phyloP scores from a whole-genome alignment of 2,329 filamentous ascomycete species.

The Penicillium occitanis region DNA sequence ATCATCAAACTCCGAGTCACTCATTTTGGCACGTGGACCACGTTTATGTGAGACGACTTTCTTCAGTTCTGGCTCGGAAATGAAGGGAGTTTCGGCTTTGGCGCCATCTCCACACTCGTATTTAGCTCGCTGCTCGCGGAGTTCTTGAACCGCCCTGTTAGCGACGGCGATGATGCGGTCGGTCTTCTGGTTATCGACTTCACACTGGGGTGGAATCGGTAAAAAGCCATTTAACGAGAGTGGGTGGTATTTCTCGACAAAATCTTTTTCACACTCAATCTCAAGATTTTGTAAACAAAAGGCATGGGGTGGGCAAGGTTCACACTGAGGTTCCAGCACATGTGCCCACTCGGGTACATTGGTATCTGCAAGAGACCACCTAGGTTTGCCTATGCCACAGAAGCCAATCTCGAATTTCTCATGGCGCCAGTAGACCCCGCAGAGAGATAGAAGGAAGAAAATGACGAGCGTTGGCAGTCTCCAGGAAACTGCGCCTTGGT shows the following conservation, averaged over 20 bases:
- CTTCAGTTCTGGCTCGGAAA: conserved; percentile 70
- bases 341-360: conserved; percentile 72
- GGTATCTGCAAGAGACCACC: conserved; percentile 58
- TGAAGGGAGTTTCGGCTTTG: conserved; percentile 62
- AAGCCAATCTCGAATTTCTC: conserved; percentile 97
- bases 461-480: conserved; percentile 64
- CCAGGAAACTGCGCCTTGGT: conserved; percentile 34
- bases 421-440: conserved; percentile 82
- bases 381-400: conserved; percentile 76
- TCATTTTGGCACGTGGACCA: conserved; percentile 69
- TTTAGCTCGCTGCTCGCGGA: conserved; percentile 80
- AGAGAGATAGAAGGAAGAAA: conserved; percentile 67
- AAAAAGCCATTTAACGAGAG: conserved; percentile 76
- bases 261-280: conserved; percentile 81
- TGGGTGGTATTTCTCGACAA: conserved; percentile 80
- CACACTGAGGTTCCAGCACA: conserved; percentile 74
- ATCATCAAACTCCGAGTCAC: conserved; percentile 85
- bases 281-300: conserved; percentile 79
- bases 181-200: conserved; percentile 90
- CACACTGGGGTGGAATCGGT: conserved; percentile 85
- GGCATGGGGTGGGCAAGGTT: conserved; percentile 85
- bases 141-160: conserved; percentile 80
- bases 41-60: conserved; percentile 71
- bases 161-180: conserved; percentile 83
- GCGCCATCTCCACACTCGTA: conserved; percentile 82